These are phyloP conservation scores for Diplocarpon mali DNA, from an alignment of 2,329 filamentous ascomycete species.

Conservation along the genomic window DNA sequence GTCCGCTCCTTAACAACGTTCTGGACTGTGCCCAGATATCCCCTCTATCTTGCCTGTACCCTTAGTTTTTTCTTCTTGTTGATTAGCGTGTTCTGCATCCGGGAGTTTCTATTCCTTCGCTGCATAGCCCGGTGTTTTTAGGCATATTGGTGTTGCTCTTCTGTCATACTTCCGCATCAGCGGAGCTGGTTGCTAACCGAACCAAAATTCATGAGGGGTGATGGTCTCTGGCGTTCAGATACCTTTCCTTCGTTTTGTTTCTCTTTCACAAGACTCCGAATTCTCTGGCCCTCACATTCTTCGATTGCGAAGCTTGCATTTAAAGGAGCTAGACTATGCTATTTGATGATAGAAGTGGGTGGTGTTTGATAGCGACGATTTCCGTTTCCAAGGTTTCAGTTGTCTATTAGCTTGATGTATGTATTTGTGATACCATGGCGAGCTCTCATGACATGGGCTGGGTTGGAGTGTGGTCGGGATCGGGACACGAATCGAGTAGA, in stretches of 20 bases:
- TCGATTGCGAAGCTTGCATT: too few species aligned
- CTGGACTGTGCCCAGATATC: conserved; percentile 4
- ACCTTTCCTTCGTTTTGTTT: conserved; percentile 3
- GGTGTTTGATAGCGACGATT: not conserved
- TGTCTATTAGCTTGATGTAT: conserved; percentile 3
- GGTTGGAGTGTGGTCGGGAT: not conserved
- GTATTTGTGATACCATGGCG: conserved; percentile 3
- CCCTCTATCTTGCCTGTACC: conserved; percentile 5
- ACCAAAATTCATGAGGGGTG: not conserved
- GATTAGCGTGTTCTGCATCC: conserved; percentile 11
- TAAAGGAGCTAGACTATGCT: too few species aligned
- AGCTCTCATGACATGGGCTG: not conserved
- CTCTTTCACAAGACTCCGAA: not conserved
- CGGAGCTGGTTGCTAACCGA: not conserved
- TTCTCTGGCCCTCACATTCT: too few species aligned
- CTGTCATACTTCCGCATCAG: conserved; percentile 1
- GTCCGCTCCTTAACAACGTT: not conserved
- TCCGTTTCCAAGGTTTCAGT: not conserved
- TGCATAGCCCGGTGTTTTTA: conserved; percentile 8
- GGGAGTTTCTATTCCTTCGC: conserved; percentile 3
- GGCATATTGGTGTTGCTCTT: not conserved
- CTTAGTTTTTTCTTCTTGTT: conserved; percentile 6
- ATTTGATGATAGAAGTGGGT: not conserved
- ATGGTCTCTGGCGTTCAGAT: conserved; percentile 2
- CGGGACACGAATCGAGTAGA: not conserved